phyloP scores from a whole-genome alignment of 139 green algal genomes.

The Chlamydomonas sp. region DNA sequence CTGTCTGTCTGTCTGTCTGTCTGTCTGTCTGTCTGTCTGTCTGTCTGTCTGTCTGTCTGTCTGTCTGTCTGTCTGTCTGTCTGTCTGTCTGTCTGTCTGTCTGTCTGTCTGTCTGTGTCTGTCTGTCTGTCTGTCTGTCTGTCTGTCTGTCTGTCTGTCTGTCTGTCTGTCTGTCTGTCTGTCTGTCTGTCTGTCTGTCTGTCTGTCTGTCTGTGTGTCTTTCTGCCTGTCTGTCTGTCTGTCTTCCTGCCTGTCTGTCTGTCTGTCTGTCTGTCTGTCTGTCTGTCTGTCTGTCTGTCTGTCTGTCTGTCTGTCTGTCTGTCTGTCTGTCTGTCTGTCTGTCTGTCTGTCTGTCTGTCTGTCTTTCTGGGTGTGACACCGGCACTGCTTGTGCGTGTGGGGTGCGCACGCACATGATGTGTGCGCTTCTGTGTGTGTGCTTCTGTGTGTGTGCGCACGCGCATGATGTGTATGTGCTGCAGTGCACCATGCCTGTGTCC shows the following conservation, averaged over 20 bases:
- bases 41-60: too few relatives aligned
- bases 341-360: not conserved
- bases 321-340: not conserved
- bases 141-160: not conserved
- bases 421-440: too few relatives aligned
- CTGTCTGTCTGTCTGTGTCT: not conserved
- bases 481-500: not conserved
- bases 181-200: not conserved
- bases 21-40: too few relatives aligned
- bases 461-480: not conserved
- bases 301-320: not conserved
- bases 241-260: too few relatives aligned
- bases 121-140: not conserved
- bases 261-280: not conserved
- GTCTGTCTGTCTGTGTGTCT: not conserved
- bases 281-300: not conserved
- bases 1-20: too few relatives aligned
- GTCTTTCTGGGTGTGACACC: not conserved
- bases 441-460: too few relatives aligned
- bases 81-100: too few relatives aligned
- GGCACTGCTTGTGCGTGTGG: too few relatives aligned
- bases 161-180: not conserved
- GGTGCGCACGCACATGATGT: too few relatives aligned
- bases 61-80: too few relatives aligned
- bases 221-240: too few relatives aligned